phyloP scores from a whole-genome alignment of 805 yeast genomes.

The Wickerhamiella musiphila region DNA sequence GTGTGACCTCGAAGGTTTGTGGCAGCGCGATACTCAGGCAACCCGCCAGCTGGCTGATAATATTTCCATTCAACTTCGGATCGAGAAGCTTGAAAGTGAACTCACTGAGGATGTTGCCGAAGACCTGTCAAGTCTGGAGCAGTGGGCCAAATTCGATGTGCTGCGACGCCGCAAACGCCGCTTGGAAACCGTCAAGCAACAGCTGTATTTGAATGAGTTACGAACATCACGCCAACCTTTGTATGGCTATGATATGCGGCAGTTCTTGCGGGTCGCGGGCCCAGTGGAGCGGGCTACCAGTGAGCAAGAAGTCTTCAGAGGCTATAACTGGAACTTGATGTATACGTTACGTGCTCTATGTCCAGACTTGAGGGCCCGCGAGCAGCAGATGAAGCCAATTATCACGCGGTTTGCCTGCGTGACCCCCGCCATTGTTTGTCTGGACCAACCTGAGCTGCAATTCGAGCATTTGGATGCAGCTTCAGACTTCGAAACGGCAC shows the following conservation, averaged over 20 bases:
- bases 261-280: too few species aligned
- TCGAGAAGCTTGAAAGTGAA: too few species aligned
- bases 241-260: constrained; percentile 45
- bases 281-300: constrained; percentile 22
- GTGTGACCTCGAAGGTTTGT: constrained; percentile 27
- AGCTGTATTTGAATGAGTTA: constrained; percentile 43
- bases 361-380: constrained; percentile 18
- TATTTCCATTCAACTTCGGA: constrained; percentile 3
- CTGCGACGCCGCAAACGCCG: constrained; percentile 34
- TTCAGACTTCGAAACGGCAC: constrained; percentile 15
- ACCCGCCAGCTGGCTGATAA: constrained; percentile 4
- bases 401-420: constrained; percentile 69
- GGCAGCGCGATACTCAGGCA: constrained; percentile 7
- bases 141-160: constrained; percentile 42
- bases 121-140: constrained; percentile 19
- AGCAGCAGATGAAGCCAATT: constrained; percentile 26
- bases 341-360: constrained; percentile 10
- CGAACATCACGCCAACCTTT: constrained; percentile 52
- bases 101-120: constrained; percentile 6
- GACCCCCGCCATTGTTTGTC: constrained; percentile 71
- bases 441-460: constrained; percentile 34
- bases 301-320: constrained; percentile 2
- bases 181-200: constrained; percentile 36
- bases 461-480: constrained; percentile 9
- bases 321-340: constrained; percentile 9